Evolutionary conservation across 2,329 filamentous ascomycete species (phyloP), one percentile per base, ranked within the genome.

Genomic region (Myriosclerotinia scirpicola): DNA sequence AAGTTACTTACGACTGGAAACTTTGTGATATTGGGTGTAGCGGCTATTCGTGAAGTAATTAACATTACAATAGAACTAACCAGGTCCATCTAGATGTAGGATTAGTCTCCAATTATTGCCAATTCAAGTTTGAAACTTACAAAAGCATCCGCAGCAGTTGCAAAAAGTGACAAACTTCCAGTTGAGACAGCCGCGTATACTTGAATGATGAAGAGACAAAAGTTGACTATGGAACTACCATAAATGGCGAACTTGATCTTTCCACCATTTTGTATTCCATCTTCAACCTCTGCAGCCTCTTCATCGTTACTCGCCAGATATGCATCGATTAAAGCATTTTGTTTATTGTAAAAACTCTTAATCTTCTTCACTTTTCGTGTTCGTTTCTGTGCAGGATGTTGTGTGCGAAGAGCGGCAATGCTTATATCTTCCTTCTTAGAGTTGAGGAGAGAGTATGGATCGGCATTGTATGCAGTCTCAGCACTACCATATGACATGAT

Each of bases 81-180:
- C 95, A 79, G 98, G 98, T 65, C 63, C 63, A 65, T 65, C 63
- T 65, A 30, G 8, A 44, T 9, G 36, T 30, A 20, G 8, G 1
- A 36, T 65, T 50, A 65, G 54, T 40, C 34, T 53, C 26, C 11
- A 7, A 20, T 34, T 3, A 6, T 26, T 2, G 8, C 1, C 7
- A 11, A 20, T 0, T 5, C 20, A 34, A 26, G 12, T 14, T n/a
- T 2, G 7, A 38, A 48, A 42, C 63, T 60, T 53, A 65, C 63
- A 71, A 98, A 84, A 62, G 93, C 88, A 78, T 99, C 95, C 20
- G 93, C 94, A 91, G 96, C 96, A 70, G 94, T 99, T 20, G 95
- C 97, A 81, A 98, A 97, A 56, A 99, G 87, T 6, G 94, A 97
- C 46, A 98, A 85, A n/a, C 93, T 97, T 56, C 90, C 88, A 0